These are phyloP conservation scores for Clavulina sp. DNA, from an alignment of 768 basidiomycete genomes.

Conservation along the genomic window DNA sequence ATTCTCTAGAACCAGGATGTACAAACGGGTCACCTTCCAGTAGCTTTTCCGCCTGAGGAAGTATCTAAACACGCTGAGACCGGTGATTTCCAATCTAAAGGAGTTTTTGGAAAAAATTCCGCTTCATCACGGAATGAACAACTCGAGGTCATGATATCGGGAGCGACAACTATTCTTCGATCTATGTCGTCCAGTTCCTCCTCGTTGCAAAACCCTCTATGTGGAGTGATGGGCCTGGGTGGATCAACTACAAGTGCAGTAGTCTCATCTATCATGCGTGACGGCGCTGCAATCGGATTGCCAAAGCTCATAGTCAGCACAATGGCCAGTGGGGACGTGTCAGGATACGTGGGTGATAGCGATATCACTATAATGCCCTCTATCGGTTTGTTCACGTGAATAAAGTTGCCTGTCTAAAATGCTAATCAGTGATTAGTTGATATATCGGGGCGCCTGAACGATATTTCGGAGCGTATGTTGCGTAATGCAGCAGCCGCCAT, in stretches of 20 bases:
- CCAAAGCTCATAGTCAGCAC: constrained; percentile 9
- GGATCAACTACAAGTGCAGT: not conserved
- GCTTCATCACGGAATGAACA: no score
- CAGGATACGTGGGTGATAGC: constrained; percentile 19
- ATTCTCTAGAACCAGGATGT: no score
- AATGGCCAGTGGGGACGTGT: constrained; percentile 17
- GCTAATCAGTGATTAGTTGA: not conserved
- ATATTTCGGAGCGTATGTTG: constrained; percentile 13
- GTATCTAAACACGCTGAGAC: no score
- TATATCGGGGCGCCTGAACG: constrained; percentile 13
- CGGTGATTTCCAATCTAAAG: no score
- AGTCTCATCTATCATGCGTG: not conserved
- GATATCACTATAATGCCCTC: constrained; percentile 21
- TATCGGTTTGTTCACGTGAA: no score
- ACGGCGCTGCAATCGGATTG: not conserved
- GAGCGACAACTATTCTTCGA: no score
- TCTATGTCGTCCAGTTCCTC: not conserved
- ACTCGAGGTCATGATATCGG: no score
- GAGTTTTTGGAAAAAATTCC: no score
- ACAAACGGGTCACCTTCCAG: no score
- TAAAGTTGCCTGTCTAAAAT: no score
- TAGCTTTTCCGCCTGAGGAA: no score
- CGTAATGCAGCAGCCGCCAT: constrained; percentile 18
- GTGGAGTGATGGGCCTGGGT: not conserved
- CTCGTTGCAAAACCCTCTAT: not conserved